phyloP scores from a whole-genome alignment of 495 filamentous ascomycete genomes.

The Penicillium pulvis region DNA sequence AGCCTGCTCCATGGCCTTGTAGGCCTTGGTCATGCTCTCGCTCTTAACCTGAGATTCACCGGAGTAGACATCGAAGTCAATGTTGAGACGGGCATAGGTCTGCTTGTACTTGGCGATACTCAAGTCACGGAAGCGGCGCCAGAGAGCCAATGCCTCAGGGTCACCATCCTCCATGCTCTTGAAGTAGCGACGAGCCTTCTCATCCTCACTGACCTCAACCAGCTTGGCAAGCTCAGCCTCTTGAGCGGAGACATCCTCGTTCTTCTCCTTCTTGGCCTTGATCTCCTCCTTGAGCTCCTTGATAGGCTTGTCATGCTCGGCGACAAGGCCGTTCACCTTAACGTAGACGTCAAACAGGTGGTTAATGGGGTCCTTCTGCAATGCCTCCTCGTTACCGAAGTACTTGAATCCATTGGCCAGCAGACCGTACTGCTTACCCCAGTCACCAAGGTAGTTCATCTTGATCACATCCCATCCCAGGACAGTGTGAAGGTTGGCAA shows the following conservation, averaged over 20 bases:
- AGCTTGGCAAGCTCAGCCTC: slow-evolving; percentile 54
- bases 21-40: slow-evolving; percentile 73
- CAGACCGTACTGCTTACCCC: slow-evolving; percentile 76
- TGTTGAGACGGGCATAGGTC: slow-evolving; percentile 84
- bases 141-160: slow-evolving; percentile 71
- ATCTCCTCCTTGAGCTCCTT: slow-evolving; percentile 57
- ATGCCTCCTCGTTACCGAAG: slow-evolving; percentile 63
- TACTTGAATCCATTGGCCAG: slow-evolving; percentile 67
- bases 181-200: slow-evolving; percentile 78
- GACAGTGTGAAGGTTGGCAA: slow-evolving; percentile 68
- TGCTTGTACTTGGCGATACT: slow-evolving; percentile 83
- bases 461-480: slow-evolving; percentile 71
- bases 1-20: slow-evolving; percentile 64
- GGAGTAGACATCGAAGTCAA: slow-evolving; percentile 90
- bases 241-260: slow-evolving; percentile 45
- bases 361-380: slow-evolving; percentile 63
- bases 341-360: slow-evolving; percentile 73
- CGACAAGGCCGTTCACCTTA: slow-evolving; percentile 59
- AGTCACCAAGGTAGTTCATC: slow-evolving; percentile 78
- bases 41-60: slow-evolving; percentile 90
- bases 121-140: slow-evolving; percentile 86
- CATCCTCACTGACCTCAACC: slow-evolving; percentile 60
- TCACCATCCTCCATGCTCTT: slow-evolving; percentile 88
- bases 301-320: slow-evolving; percentile 55
- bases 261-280: slow-evolving; percentile 54